A percentile compares a stretch with the other conserved stretches of the same genome.
phyloP scores from a whole-genome alignment of 2,329 filamentous ascomycete genomes.

The Fusarium annulatum region DNA sequence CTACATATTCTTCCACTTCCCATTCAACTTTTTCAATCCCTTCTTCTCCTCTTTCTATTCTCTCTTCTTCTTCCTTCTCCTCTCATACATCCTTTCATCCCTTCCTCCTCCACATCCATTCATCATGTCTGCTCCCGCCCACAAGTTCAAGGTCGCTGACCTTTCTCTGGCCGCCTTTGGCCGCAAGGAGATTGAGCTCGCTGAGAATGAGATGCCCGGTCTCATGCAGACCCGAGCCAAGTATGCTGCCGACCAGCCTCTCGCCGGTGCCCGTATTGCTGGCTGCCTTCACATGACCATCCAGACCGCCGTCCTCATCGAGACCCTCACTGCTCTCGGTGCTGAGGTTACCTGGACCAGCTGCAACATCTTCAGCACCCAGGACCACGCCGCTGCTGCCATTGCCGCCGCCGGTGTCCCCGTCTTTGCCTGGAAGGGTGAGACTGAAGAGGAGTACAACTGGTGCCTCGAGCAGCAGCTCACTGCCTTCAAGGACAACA shows the following conservation, averaged over 20 bases:
- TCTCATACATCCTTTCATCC: slow-evolving; percentile 37
- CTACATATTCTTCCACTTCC: slow-evolving; percentile 20
- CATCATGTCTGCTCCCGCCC: slow-evolving; percentile 79
- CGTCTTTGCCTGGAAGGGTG: slow-evolving; percentile 83
- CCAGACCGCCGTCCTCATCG: slow-evolving; percentile 98
- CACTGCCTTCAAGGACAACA: slow-evolving; percentile 92
- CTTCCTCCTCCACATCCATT: slow-evolving; percentile 37
- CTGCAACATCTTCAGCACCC: slow-evolving; percentile 99
- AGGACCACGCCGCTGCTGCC: slow-evolving; percentile 97
- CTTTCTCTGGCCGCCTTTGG: slow-evolving; percentile 97
- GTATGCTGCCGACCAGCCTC: slow-evolving; percentile 92
- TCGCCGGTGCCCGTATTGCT: slow-evolving; percentile 94
- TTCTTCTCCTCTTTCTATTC: slow-evolving; percentile 36
- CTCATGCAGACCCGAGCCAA: slow-evolving; percentile 94
- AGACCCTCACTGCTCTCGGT: slow-evolving; percentile 93
- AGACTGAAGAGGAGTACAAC: slow-evolving; percentile 99
- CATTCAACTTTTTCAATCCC: slow-evolving; percentile 33
- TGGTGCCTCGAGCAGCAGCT: slow-evolving; percentile 99
- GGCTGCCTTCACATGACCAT: slow-evolving; percentile 99
- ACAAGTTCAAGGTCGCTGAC: slow-evolving; percentile 98
- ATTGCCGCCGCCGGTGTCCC: slow-evolving; percentile 94
- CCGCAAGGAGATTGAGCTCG: slow-evolving; percentile 98
- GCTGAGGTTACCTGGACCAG: slow-evolving; percentile 99
- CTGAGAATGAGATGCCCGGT: slow-evolving; percentile 97
- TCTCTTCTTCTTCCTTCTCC: slow-evolving; percentile 32